Conservation (phyloP, 1,139 yeast species). For the Magnusiomyces starmeri region DNA sequence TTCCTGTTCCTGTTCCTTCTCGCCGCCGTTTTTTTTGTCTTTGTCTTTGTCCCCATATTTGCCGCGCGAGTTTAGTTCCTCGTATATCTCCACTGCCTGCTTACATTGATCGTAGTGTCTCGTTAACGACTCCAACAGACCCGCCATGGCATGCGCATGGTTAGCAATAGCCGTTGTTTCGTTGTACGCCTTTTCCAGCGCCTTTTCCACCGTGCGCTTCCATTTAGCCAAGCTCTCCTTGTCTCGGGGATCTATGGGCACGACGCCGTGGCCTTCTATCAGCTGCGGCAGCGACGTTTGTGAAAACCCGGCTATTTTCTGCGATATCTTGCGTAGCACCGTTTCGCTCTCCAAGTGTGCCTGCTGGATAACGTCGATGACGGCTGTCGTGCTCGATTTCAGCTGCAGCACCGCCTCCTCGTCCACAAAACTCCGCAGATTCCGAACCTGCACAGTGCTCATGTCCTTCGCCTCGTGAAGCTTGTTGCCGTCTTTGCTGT, state of each 20-base stretch:
- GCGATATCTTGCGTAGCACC: slow-evolving; percentile 16
- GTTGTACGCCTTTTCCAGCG: slow-evolving; percentile 25
- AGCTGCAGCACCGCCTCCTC: slow-evolving; percentile 36
- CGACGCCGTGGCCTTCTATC: slow-evolving; percentile 16
- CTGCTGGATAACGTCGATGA: slow-evolving; percentile 29
- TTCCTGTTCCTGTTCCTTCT: too few relatives aligned
- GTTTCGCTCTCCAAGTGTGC: slow-evolving; percentile 21
- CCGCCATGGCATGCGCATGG: slow-evolving; percentile 65
- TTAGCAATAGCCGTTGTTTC: slow-evolving; percentile 26
- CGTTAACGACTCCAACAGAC: slow-evolving; percentile 61
- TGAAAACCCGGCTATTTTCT: slow-evolving; percentile 15
- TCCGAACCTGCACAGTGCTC: slow-evolving; percentile 17
- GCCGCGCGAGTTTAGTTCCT: slow-evolving; percentile 13
- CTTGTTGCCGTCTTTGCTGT: background rate
- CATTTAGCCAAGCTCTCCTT: too few relatives aligned
- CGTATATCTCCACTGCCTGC: slow-evolving; percentile 29
- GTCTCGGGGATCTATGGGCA: slow-evolving; percentile 7
- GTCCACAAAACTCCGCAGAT: slow-evolving; percentile 42
- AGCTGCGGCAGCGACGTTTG: slow-evolving; percentile 11
- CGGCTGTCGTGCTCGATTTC: slow-evolving; percentile 27
- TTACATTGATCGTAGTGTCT: slow-evolving; percentile 76
- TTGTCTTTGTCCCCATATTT: slow-evolving; percentile 3
- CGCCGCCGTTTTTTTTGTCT: background rate
- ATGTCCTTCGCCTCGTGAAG: background rate
- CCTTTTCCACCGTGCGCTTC: slow-evolving; percentile 8